phyloP scores from a whole-genome alignment of 106 monocot species.

The Dactylorhiza incarnata region DNA sequence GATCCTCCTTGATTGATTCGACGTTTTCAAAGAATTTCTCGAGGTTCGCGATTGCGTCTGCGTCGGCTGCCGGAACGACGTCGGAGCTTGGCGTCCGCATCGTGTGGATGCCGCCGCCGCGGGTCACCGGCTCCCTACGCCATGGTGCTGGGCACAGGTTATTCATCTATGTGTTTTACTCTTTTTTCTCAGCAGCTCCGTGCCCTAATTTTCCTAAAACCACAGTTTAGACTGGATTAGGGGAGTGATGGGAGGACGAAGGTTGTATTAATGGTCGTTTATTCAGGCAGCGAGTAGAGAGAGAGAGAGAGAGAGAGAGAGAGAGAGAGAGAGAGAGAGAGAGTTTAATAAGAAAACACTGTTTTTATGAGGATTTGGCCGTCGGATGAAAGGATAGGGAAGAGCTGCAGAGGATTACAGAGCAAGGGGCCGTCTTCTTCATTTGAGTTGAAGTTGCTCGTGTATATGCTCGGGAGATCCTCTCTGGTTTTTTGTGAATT shows the following conservation, averaged over 20 bases:
- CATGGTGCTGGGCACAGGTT: slow-evolving; percentile 20
- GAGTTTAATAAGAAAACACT: too few species aligned
- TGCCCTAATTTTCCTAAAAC: neutral
- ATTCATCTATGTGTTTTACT: slow-evolving; percentile 6
- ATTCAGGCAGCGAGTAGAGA: neutral
- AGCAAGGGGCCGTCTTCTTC: too few species aligned
- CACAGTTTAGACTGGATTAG: neutral
- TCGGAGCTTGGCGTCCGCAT: neutral
- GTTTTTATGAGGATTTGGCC: slow-evolving; percentile 6
- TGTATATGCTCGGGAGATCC: too few species aligned
- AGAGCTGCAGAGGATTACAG: too few species aligned
- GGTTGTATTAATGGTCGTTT: neutral
- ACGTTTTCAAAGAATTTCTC: slow-evolving; percentile 39
- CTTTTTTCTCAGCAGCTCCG: neutral
- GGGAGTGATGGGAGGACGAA: neutral
- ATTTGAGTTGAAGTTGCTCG: too few species aligned
- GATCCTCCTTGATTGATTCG: slow-evolving; percentile 27
- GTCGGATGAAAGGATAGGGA: neutral
- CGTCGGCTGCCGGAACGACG: slow-evolving; percentile 14
- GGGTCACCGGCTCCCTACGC: neutral
- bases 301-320: too few species aligned
- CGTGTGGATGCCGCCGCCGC: slow-evolving; percentile 10
- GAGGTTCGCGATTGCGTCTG: slow-evolving; percentile 23
- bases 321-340: neutral
- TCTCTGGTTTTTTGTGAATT: too few species aligned